These are phyloP conservation scores for Poteriospumella lacustris DNA, from an alignment of 108 stramenopile genomes.

Conservation along the genomic window DNA sequence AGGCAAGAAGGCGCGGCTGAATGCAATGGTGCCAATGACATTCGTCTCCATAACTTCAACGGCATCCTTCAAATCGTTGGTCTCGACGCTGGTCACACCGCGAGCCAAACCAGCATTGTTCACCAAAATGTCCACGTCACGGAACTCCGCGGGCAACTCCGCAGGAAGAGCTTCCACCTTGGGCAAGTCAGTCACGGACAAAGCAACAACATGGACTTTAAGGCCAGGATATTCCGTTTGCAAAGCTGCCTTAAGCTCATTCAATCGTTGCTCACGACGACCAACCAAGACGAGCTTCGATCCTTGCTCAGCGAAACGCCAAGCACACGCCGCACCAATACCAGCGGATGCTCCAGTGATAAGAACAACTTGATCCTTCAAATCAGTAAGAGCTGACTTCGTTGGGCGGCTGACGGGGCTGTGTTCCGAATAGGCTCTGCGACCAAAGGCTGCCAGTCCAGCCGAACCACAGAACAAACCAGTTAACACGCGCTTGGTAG, in stretches of 20 bases:
- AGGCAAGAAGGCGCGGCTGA: neutral
- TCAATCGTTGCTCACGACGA: neutral
- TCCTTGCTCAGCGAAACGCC: constrained; percentile 28
- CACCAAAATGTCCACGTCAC: constrained; percentile 27
- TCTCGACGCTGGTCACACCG: neutral
- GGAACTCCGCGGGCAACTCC: constrained; percentile 11
- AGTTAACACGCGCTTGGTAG: no score
- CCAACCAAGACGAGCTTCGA: constrained; percentile 17
- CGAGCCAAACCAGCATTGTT: constrained; percentile 34
- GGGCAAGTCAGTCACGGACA: constrained; percentile 4
- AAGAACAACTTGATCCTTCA: neutral
- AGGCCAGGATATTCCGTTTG: neutral
- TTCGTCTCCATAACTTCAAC: constrained; percentile 5
- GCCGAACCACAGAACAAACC: no score
- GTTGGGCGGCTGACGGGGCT: neutral
- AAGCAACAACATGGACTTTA: neutral
- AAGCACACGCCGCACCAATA: constrained; percentile 1
- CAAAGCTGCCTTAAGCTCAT: neutral
- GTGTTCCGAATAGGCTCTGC: no score
- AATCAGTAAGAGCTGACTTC: neutral
- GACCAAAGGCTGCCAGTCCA: no score
- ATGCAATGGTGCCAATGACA: neutral
- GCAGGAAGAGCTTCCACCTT: neutral
- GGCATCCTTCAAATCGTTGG: neutral
- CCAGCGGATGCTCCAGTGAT: constrained; percentile 12